phyloP scores from a whole-genome alignment of 1,139 yeast genomes.

The Candida tropicalis region DNA sequence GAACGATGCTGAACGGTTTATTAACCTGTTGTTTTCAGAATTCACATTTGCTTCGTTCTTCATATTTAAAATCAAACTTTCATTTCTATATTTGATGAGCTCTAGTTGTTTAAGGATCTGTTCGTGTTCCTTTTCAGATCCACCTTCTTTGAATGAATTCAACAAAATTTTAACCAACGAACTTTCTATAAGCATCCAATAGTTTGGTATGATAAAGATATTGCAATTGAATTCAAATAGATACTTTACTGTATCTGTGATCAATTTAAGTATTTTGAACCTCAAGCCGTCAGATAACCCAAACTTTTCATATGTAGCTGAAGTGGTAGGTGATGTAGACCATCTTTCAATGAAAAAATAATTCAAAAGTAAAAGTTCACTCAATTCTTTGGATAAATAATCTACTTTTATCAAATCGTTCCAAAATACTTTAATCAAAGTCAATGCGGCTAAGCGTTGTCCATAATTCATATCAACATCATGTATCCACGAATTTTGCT shows the following conservation, averaged over 20 bases:
- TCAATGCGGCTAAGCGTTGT: slow-evolving; percentile 45
- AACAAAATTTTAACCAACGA: slow-evolving; percentile 41
- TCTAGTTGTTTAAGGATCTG: slow-evolving; percentile 55
- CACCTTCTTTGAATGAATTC: slow-evolving; percentile 36
- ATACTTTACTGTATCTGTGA: slow-evolving; percentile 40
- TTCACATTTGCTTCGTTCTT: slow-evolving; percentile 16
- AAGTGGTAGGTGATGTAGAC: not conserved
- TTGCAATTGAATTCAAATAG: slow-evolving; percentile 65
- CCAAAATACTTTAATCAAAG: slow-evolving; percentile 74
- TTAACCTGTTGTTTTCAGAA: not conserved
- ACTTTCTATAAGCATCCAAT: slow-evolving; percentile 66
- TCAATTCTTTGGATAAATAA: slow-evolving; percentile 59
- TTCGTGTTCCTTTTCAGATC: slow-evolving; percentile 29
- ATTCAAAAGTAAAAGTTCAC: slow-evolving; percentile 54
- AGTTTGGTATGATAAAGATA: slow-evolving; percentile 74
- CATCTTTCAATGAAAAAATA: slow-evolving; percentile 33
- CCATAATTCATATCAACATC: slow-evolving; percentile 37
- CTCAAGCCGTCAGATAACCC: slow-evolving; percentile 20
- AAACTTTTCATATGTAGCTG: slow-evolving; percentile 2
- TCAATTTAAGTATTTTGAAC: slow-evolving; percentile 25
- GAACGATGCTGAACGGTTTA: not conserved
- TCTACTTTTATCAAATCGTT: slow-evolving; percentile 56
- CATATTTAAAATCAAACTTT: slow-evolving; percentile 63
- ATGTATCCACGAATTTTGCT: slow-evolving; percentile 12
- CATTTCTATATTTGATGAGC: slow-evolving; percentile 66